Conservation (phyloP, 192 early-diverging fungal genomes). For the Coemansia nantahalensis region DNA sequence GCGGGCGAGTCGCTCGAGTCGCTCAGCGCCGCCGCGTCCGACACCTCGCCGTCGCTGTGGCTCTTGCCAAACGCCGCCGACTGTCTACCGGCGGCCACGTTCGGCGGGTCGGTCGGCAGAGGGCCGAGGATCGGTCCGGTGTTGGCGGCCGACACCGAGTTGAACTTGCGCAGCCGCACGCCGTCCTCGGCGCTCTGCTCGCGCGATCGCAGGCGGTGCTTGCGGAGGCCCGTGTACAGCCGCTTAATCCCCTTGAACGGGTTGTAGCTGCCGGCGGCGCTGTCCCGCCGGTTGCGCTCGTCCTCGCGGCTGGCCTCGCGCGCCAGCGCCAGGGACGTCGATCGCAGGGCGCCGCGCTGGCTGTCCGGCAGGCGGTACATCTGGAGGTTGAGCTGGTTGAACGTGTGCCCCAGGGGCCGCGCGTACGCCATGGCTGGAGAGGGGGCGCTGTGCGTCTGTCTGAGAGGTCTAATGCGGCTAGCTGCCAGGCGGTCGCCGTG, state of each 20-base stretch:
- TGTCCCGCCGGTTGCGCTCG: conserved; percentile 7
- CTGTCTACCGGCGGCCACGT: conserved; percentile 8
- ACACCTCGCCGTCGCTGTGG: conserved; percentile 24
- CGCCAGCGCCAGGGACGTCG: conserved; percentile 44
- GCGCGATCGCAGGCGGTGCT: conserved; percentile 23
- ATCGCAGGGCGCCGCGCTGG: conserved; percentile 46
- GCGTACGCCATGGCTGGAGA: conserved; percentile 34
- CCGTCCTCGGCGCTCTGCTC: conserved; percentile 10
- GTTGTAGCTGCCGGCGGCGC: conserved; percentile 28
- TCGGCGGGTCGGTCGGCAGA: neutral
- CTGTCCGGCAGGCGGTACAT: conserved; percentile 54
- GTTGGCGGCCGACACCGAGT: conserved; percentile 30
- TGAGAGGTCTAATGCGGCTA: too few relatives aligned
- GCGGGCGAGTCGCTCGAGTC: conserved; percentile 46
- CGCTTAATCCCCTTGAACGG: conserved; percentile 52
- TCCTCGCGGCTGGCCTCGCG: conserved; percentile 41
- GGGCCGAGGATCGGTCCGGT: neutral
- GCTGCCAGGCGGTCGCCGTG: too few relatives aligned
- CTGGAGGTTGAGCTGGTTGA: conserved; percentile 52
- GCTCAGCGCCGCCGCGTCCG: conserved; percentile 1
- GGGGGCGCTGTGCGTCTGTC: too few relatives aligned
- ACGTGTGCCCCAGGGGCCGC: conserved; percentile 50
- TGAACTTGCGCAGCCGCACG: conserved; percentile 38
- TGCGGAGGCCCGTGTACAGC: conserved; percentile 43
- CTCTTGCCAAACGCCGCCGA: conserved; percentile 13